A percentile compares a stretch with the other conserved stretches of the same genome.
Conservation (phyloP, 768 basidiomycete genomes). For the Hygrophorus pudorinus region DNA sequence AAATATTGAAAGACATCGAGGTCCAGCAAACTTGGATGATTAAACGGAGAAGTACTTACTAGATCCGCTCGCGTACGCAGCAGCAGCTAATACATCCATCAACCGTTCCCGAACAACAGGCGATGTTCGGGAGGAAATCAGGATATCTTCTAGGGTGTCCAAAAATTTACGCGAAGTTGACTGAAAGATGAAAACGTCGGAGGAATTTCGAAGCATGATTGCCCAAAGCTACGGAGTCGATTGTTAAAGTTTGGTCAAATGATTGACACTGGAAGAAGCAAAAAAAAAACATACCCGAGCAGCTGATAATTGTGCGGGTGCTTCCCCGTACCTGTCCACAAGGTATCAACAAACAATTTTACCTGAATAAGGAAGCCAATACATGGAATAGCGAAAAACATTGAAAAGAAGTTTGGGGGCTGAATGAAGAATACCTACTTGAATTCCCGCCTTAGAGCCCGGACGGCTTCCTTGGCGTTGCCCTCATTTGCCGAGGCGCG, state of each 20-base stretch:
- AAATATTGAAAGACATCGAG: background rate
- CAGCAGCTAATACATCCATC: constrained; percentile 73
- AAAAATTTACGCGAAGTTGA: constrained; percentile 69
- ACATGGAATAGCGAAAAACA: background rate
- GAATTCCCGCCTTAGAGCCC: constrained; percentile 77
- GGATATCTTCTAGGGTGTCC: constrained; percentile 67
- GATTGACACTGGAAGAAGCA: background rate
- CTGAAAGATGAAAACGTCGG: constrained; percentile 60
- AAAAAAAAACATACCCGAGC: constrained; percentile 51
- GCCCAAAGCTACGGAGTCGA: constrained; percentile 63
- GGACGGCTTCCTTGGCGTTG: constrained; percentile 77
- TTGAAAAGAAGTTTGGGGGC: background rate
- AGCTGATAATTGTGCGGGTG: constrained; percentile 64
- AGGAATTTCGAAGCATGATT: constrained; percentile 78
- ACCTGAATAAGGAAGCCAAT: constrained; percentile 6
- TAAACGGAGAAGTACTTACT: constrained; percentile 23
- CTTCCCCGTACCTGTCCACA: constrained; percentile 55
- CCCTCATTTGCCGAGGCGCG: constrained; percentile 61
- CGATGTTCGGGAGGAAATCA: constrained; percentile 50
- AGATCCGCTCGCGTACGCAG: constrained; percentile 55
- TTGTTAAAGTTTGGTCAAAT: constrained; percentile 1
- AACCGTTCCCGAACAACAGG: constrained; percentile 78
- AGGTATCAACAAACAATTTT: background rate
- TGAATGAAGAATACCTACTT: constrained; percentile 36
- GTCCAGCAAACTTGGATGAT: background rate